These are phyloP conservation scores for Thelonectria olida DNA, from an alignment of 2,329 filamentous ascomycete genomes.

Conservation along the genomic window DNA sequence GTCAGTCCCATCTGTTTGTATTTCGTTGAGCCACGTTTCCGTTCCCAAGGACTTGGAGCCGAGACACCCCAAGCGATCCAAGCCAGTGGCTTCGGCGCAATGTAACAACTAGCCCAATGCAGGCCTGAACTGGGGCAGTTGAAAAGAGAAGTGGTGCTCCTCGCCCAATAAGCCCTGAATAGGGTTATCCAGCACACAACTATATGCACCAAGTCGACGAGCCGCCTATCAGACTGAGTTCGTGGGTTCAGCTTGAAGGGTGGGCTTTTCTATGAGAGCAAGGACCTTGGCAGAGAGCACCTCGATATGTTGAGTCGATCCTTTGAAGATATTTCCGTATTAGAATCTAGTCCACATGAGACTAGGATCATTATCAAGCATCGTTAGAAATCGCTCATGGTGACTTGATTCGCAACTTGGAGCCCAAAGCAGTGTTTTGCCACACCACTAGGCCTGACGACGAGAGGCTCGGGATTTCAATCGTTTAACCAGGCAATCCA, in stretches of 20 bases:
- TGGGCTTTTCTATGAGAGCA: too few relatives aligned
- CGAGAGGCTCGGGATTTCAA: not conserved
- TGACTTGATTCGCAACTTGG: not conserved
- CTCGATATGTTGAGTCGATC: too few relatives aligned
- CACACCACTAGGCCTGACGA: not conserved
- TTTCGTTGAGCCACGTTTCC: slow-evolving; percentile 23
- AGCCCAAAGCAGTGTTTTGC: not conserved
- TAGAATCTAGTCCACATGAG: not conserved
- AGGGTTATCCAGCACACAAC: not conserved
- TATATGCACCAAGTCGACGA: not conserved
- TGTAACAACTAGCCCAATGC: slow-evolving; percentile 1
- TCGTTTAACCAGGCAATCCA: not conserved
- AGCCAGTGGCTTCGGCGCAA: slow-evolving; percentile 7
- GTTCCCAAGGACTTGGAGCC: slow-evolving; percentile 23
- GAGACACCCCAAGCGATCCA: slow-evolving; percentile 10
- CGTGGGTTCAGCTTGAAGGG: too few relatives aligned
- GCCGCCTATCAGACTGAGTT: too few relatives aligned
- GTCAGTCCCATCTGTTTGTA: slow-evolving; percentile 8
- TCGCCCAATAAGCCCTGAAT: not conserved
- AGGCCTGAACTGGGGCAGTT: not conserved
- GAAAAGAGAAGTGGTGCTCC: not conserved
- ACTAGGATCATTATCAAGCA: not conserved
- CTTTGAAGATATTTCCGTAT: too few relatives aligned
- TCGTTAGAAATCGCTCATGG: not conserved
- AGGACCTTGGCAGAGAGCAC: too few relatives aligned